phyloP scores from a whole-genome alignment of 768 basidiomycete genomes.

The Lactifluus pinguis region DNA sequence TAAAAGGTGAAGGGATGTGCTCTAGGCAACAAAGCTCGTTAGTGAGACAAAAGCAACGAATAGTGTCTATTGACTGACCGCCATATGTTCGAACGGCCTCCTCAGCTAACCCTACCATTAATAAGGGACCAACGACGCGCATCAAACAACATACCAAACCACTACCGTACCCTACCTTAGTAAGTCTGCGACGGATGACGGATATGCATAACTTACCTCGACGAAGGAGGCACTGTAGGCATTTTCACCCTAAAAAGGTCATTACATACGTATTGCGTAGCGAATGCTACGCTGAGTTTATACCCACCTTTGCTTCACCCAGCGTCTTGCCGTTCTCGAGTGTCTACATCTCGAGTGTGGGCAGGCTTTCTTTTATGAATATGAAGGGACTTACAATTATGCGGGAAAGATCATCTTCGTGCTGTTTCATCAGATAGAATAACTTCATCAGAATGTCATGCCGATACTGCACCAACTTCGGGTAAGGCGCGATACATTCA shows the following conservation, averaged over 20 bases:
- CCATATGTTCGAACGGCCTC: constrained; percentile 92
- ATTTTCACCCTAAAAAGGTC: constrained; percentile 56
- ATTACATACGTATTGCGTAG: neutral
- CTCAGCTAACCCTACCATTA: constrained; percentile 47
- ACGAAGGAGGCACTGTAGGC: constrained; percentile 78
- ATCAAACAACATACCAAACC: constrained; percentile 56
- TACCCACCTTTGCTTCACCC: constrained; percentile 62
- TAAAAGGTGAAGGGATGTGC: constrained; percentile 68
- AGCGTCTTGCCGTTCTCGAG: constrained; percentile 94
- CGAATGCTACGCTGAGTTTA: neutral
- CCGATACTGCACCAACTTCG: constrained; percentile 43
- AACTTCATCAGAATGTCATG: constrained; percentile 81
- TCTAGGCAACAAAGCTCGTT: constrained; percentile 35
- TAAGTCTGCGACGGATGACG: constrained; percentile 19
- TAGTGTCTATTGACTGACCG: constrained; percentile 34
- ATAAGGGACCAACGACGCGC: neutral
- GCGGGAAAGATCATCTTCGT: constrained; percentile 78
- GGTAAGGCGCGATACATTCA: neutral
- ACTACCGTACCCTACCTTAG: constrained; percentile 34
- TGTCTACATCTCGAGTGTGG: constrained; percentile 40
- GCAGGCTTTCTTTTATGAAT: neutral
- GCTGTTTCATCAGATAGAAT: constrained; percentile 66
- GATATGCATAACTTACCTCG: constrained; percentile 42
- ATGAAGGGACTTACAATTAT: constrained; percentile 50
- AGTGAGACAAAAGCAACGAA: neutral